A percentile compares a stretch with the other conserved stretches of the same genome.
Evolutionary conservation across 257 asterid genomes (phyloP).

Genomic region (Penstemon eatonii): DNA sequence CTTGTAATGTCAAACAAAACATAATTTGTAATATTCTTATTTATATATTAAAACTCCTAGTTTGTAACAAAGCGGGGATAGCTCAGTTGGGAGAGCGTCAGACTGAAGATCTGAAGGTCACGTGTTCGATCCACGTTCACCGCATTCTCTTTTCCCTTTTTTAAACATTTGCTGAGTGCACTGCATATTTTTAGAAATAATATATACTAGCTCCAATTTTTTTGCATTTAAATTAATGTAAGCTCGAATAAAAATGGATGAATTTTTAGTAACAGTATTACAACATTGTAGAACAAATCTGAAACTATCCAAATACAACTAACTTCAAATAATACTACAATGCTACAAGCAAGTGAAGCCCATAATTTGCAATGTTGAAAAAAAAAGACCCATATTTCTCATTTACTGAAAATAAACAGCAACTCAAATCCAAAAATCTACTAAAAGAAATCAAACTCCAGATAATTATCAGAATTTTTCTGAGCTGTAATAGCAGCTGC

Average conservation of each 20-base stretch:
- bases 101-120: slow-evolving; percentile 72
- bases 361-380: too few species aligned
- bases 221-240: too few species aligned
- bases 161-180: too few species aligned
- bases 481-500: background rate
- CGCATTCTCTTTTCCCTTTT: slow-evolving; percentile 27
- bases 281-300: background rate
- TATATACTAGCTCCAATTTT: too few species aligned
- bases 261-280: background rate
- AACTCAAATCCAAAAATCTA: background rate
- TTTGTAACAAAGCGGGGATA: slow-evolving; percentile 44
- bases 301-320: background rate
- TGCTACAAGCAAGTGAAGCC: too few species aligned
- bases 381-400: background rate
- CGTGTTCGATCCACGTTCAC: slow-evolving; percentile 78
- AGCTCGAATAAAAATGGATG: background rate
- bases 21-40: too few species aligned
- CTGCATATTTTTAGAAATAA: too few species aligned
- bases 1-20: too few species aligned
- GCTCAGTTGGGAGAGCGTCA: slow-evolving; percentile 73
- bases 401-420: background rate
- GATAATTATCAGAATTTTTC: background rate
- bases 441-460: slow-evolving; percentile 2
- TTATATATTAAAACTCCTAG: too few species aligned
- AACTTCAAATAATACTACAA: background rate